Evolutionary conservation across 345 rosid genomes (phyloP), one percentile per base, ranked within the genome.

Genomic region (Corymbia maculata): DNA sequence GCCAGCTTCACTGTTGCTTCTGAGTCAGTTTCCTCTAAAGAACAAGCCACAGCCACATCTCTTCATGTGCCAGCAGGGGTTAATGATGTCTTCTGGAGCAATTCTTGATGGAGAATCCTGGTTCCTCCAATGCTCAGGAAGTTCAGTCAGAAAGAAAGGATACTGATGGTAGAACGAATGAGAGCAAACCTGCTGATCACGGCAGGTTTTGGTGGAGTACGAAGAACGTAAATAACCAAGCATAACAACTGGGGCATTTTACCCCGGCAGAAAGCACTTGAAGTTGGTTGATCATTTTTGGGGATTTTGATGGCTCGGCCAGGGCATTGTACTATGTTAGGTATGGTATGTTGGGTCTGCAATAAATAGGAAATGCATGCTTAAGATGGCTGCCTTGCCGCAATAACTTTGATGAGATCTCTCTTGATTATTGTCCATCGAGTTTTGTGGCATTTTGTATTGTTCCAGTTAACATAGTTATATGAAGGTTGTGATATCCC

Each of bases 41-140:
- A 93, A 51, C 93, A 89, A 86, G 86, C 88, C 6, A 44, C 66
- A 21, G 92, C 86, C 11, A 42, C 91, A 47, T 84, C 93, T 88
- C 90, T 92, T 87, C 79, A 91, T 89, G 92, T 87, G 24, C 91
- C 92, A 26, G 88, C 96, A 86, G 98, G 99, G 28, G 95, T 90
- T 85, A 98, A 98, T 85, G 99, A 98, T 91, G 92, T 94, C 36
- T 98, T 98, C 90, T 97, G 99, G 97, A 95, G 86, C 98, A 98
- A 89, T 97, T 96, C 92, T 94, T 98, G 93, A 98, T 97, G 13
- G 99, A 98, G 91, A 97, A 97, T 88, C 99, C 99, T 0, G 98
- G 97, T 86, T 93, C 98, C 49, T 91, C 93, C 0, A 95, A 97
- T 1, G 87, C 91, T 28, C 95, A 94, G 61, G 98, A 94, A 93